These are phyloP conservation scores for Leccinum truebloodii DNA, from an alignment of 768 basidiomycete genomes.

Conservation along the genomic window DNA sequence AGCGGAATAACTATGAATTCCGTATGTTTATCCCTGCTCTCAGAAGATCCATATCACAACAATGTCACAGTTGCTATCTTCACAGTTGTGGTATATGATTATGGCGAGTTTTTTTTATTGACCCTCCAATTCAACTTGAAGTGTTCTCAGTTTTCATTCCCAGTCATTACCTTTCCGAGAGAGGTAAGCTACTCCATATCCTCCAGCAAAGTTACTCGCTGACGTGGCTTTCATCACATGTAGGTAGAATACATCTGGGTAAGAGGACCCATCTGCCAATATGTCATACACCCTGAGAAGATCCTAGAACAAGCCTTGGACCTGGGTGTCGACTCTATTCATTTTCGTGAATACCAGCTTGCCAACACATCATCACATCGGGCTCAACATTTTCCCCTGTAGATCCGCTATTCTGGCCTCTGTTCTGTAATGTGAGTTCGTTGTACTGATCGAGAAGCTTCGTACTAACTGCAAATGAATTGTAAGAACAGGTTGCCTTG, in stretches of 20 bases:
- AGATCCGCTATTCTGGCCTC: neutral
- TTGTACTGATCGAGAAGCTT: neutral
- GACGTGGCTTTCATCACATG: neutral
- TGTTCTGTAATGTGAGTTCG: neutral
- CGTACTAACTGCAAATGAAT: neutral
- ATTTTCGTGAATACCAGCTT: neutral
- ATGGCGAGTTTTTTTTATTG: too few species aligned
- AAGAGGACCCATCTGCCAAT: neutral
- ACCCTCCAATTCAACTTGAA: too few species aligned
- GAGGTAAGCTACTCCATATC: too few species aligned
- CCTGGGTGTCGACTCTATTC: conserved; percentile 1
- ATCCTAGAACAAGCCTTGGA: neutral
- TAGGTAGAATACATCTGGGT: conserved; percentile 13
- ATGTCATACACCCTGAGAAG: neutral
- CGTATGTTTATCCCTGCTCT: too few species aligned
- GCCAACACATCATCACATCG: neutral
- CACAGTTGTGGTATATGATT: too few species aligned
- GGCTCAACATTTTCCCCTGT: too few species aligned
- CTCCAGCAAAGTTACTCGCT: too few species aligned
- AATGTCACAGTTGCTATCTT: too few species aligned
- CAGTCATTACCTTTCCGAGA: too few species aligned
- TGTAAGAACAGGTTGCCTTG: neutral
- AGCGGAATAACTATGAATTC: too few species aligned
- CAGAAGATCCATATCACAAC: too few species aligned
- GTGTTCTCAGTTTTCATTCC: too few species aligned